These are phyloP conservation scores for Microcos paniculata DNA, from an alignment of 345 rosid genomes.

Conservation along the genomic window DNA sequence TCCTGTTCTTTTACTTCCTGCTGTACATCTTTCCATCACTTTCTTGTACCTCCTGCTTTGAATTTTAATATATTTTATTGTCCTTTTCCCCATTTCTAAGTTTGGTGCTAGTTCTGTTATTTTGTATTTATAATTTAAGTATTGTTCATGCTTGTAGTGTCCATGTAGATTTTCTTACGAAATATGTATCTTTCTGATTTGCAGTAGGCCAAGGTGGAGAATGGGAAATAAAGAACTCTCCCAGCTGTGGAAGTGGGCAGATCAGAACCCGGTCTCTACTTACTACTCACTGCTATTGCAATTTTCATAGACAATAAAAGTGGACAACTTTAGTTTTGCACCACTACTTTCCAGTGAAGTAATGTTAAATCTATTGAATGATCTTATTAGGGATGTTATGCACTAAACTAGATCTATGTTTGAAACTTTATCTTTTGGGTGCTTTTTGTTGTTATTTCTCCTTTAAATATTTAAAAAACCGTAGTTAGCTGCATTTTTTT, in stretches of 20 bases:
- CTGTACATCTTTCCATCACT: background rate
- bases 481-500: background rate
- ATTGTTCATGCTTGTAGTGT: background rate
- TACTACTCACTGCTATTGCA: background rate
- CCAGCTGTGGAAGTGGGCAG: slow-evolving; percentile 98
- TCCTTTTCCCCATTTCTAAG: background rate
- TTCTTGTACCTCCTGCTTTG: background rate
- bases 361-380: background rate
- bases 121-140: background rate
- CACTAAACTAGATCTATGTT: background rate
- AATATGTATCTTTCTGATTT: slow-evolving; percentile 23
- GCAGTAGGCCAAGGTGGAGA: slow-evolving; percentile 88
- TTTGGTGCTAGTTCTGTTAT: background rate
- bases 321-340: background rate
- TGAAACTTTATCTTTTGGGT: background rate
- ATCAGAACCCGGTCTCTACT: slow-evolving; percentile 73
- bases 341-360: background rate
- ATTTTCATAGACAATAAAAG: background rate
- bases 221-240: slow-evolving; percentile 96
- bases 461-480: background rate
- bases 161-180: slow-evolving; percentile 6
- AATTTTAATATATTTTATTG: background rate
- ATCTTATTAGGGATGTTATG: background rate
- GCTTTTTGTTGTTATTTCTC: background rate
- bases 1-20: background rate